Conservation (phyloP, 208 protist genomes). For the Wallacemonas sp. region DNA sequence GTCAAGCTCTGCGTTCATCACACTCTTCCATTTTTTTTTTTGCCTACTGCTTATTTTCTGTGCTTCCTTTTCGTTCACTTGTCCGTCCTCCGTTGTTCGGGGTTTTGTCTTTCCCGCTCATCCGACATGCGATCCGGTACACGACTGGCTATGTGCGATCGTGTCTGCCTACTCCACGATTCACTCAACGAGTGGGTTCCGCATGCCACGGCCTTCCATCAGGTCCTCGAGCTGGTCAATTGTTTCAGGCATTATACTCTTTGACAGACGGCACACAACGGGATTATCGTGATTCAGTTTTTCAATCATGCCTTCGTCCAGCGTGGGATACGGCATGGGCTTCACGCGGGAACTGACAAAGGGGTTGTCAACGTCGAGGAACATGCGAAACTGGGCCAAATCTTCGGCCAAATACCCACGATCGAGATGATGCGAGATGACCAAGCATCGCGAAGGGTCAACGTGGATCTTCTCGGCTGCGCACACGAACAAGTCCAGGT, state of each 20-base stretch:
- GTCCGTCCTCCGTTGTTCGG: too few species aligned
- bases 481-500: constrained; percentile 75
- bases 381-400: constrained; percentile 81
- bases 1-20: neutral
- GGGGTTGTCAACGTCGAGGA: constrained; percentile 85
- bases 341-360: constrained; percentile 68
- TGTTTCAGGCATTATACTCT: constrained; percentile 57
- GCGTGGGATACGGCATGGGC: constrained; percentile 44
- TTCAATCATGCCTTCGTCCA: constrained; percentile 24
- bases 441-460: constrained; percentile 63
- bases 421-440: constrained; percentile 81
- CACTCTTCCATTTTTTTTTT: constrained; percentile 10
- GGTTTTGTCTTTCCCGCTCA: too few species aligned
- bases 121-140: too few species aligned
- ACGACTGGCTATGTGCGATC: too few species aligned
- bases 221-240: constrained; percentile 84
- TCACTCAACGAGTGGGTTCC: constrained; percentile 3
- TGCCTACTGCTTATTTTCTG: neutral
- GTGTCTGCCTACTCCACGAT: too few species aligned
- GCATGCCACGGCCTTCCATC: constrained; percentile 38
- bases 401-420: constrained; percentile 63
- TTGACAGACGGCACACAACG: constrained; percentile 60
- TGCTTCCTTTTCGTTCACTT: neutral
- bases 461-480: constrained; percentile 90
- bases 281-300: constrained; percentile 36